Evolutionary conservation across 495 filamentous ascomycete species (phyloP).

Genomic region (Neurospora discreta): DNA sequence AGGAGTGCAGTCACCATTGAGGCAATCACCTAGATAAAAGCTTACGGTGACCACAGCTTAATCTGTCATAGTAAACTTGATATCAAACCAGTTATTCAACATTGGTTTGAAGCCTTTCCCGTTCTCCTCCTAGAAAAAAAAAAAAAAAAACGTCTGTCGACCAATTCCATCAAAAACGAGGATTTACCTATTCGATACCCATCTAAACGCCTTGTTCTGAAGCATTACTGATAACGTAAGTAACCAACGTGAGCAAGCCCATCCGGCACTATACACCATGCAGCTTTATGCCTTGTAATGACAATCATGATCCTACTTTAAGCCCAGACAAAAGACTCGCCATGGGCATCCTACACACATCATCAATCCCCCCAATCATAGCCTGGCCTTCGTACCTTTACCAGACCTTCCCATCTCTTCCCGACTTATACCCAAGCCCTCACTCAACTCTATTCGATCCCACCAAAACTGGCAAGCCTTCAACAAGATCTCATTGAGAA

Average conservation of each 20-base stretch:
- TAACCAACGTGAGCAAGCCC: not conserved
- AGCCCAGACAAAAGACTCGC: not conserved
- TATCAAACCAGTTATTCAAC: too few species aligned
- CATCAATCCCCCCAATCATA: not conserved
- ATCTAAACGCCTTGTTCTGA: not conserved
- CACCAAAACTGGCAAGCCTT: conserved; percentile 51
- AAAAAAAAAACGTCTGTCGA: not conserved
- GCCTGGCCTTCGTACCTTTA: conserved; percentile 4
- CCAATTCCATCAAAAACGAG: not conserved
- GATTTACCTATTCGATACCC: not conserved
- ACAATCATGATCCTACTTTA: not conserved
- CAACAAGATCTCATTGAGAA: conserved; percentile 32
- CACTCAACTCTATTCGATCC: conserved; percentile 26
- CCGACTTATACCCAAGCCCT: conserved; percentile 26
- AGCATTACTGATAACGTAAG: not conserved
- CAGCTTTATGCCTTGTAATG: not conserved
- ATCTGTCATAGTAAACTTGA: too few species aligned
- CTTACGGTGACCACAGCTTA: not conserved
- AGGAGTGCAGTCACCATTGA: not conserved
- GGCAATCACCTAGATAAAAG: not conserved
- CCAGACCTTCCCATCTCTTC: not conserved
- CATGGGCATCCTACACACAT: not conserved
- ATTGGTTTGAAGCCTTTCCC: not conserved
- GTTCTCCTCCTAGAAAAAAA: not conserved
- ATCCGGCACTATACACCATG: not conserved